Conservation (phyloP, 2,329 filamentous ascomycete genomes). For the Neophaeococcomyces aloes region DNA sequence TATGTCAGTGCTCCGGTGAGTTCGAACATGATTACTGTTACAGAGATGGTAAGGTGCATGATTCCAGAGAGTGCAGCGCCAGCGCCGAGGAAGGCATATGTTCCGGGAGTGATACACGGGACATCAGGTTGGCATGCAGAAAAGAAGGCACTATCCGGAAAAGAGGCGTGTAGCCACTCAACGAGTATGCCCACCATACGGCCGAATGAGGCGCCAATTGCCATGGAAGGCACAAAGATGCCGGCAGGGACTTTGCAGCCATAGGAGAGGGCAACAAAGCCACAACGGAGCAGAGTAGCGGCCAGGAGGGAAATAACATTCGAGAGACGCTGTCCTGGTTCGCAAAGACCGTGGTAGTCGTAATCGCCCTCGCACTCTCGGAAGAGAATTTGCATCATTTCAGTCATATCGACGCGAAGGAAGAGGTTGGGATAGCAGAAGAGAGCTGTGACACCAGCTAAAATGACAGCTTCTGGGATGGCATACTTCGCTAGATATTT, state of each 20-base stretch:
- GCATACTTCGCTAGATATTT: slow-evolving; percentile 78
- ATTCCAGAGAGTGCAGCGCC: slow-evolving; percentile 87
- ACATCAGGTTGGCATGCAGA: slow-evolving; percentile 79
- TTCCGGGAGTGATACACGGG: slow-evolving; percentile 92
- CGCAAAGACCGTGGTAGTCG: slow-evolving; percentile 83
- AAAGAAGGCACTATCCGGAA: slow-evolving; percentile 76
- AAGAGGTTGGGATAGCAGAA: slow-evolving; percentile 98
- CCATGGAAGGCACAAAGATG: slow-evolving; percentile 98
- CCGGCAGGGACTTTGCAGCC: slow-evolving; percentile 96
- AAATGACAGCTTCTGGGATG: slow-evolving; percentile 71
- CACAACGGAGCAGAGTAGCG: slow-evolving; percentile 69
- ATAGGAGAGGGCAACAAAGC: slow-evolving; percentile 89
- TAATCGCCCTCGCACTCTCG: slow-evolving; percentile 81
- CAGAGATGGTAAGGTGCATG: slow-evolving; percentile 94
- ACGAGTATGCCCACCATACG: slow-evolving; percentile 91
- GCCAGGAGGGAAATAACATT: slow-evolving; percentile 69
- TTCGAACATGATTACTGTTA: slow-evolving; percentile 99
- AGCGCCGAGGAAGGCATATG: slow-evolving; percentile 90
- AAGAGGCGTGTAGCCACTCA: slow-evolving; percentile 73
- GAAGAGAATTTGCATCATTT: slow-evolving; percentile 98
- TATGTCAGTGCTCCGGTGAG: slow-evolving; percentile 94
- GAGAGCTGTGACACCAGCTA: slow-evolving; percentile 74
- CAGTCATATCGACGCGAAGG: slow-evolving; percentile 93
- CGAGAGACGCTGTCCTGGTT: slow-evolving; percentile 59
- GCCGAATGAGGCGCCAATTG: slow-evolving; percentile 87